Conservation (phyloP, 1,139 yeast genomes). For the Scheffersomyces parashehatae region DNA sequence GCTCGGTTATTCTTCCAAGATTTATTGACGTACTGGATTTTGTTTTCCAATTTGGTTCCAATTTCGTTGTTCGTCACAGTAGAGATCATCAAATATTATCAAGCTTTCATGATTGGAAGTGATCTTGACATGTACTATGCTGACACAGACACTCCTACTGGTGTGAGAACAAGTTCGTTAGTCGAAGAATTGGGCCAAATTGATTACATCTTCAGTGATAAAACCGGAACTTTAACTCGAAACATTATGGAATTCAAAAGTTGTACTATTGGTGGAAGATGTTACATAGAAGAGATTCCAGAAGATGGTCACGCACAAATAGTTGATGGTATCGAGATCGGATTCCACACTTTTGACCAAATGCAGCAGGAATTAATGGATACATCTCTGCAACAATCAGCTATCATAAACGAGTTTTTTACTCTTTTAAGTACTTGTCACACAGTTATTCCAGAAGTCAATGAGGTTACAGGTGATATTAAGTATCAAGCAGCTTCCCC, state of each 20-base stretch:
- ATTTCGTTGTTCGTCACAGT: conserved; percentile 94
- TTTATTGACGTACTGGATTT: conserved; percentile 90
- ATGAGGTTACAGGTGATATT: conserved; percentile 57
- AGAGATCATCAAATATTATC: conserved; percentile 92
- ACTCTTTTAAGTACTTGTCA: conserved; percentile 90
- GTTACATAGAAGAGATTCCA: conserved; percentile 87
- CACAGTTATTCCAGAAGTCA: conserved; percentile 92
- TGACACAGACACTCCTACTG: conserved; percentile 88
- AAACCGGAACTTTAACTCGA: conserved; percentile 93
- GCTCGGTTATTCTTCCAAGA: conserved; percentile 79
- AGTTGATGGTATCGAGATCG: conserved; percentile 78
- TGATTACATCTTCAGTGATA: conserved; percentile 92
- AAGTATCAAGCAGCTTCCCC: conserved; percentile 99
- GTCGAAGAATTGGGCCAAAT: conserved; percentile 97
- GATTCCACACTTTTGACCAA: conserved; percentile 73
- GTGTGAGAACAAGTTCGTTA: conserved; percentile 89
- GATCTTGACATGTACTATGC: conserved; percentile 92
- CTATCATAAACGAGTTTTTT: conserved; percentile 77
- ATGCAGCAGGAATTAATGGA: conserved; percentile 53
- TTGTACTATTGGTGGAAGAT: conserved; percentile 91
- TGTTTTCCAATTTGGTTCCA: conserved; percentile 93
- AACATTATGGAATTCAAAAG: conserved; percentile 95
- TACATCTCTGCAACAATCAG: conserved; percentile 49
- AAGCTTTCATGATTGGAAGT: conserved; percentile 89
- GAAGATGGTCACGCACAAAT: conserved; percentile 79